A percentile compares a stretch with the other conserved stretches of the same genome.
Evolutionary conservation across 352 stramenopile genomes (phyloP).

Genomic region (Globisporangium acanthophoron): DNA sequence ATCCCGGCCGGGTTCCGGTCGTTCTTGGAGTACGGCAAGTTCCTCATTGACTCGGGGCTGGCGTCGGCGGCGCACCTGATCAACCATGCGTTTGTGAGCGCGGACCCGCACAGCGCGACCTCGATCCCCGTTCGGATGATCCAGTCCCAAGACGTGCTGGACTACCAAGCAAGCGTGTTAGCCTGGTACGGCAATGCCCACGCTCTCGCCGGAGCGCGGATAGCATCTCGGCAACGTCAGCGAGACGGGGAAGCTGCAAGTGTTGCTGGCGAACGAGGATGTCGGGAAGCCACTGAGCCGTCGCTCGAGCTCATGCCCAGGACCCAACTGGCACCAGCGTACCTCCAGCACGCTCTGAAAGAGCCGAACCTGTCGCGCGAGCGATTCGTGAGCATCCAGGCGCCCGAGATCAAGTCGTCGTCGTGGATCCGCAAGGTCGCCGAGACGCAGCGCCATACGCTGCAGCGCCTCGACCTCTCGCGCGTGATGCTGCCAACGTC

Average conservation of each 20-base stretch:
- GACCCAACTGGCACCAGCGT: conserved; percentile 36
- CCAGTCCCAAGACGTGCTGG: conserved; percentile 3
- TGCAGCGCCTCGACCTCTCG: conserved; percentile 66
- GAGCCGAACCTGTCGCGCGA: conserved; percentile 40
- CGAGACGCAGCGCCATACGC: conserved; percentile 38
- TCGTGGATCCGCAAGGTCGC: conserved; percentile 62
- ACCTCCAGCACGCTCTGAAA: conserved; percentile 41
- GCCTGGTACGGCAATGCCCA: conserved; percentile 25
- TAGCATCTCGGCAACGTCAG: neutral
- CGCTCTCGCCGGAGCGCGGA: conserved; percentile 1
- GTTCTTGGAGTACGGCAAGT: conserved; percentile 70
- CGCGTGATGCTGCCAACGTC: conserved; percentile 45
- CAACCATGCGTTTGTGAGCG: conserved; percentile 42
- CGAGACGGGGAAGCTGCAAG: neutral
- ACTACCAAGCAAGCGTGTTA: conserved; percentile 17
- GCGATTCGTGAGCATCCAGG: conserved; percentile 63
- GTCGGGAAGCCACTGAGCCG: neutral
- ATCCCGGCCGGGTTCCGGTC: conserved; percentile 38
- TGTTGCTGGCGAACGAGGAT: neutral
- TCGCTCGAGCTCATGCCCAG: conserved; percentile 25
- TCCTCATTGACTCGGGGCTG: conserved; percentile 33
- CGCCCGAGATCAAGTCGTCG: conserved; percentile 38
- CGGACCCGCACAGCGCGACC: neutral
- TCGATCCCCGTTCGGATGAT: conserved; percentile 6
- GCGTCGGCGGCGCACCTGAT: conserved; percentile 37